Percentiles rank a stretch among this genome's conserved stretches.
Conservation (phyloP, 2,329 filamentous ascomycete species). For the Monosporascus sp. region DNA sequence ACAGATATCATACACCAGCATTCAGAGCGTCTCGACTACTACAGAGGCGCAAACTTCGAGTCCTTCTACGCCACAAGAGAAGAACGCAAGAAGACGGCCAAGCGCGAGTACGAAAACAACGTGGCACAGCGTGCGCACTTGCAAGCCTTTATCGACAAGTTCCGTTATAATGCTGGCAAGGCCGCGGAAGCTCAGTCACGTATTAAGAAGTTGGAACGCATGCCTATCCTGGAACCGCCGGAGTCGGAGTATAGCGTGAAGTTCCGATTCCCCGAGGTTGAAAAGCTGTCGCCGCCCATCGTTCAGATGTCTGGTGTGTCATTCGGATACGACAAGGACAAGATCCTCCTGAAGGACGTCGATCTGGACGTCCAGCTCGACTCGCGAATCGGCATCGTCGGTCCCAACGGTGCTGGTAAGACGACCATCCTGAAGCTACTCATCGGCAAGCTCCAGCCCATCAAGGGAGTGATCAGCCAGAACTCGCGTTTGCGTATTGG, state of each 20-base stretch:
- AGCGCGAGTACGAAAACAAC: slow-evolving; percentile 97
- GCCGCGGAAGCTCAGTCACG: slow-evolving; percentile 96
- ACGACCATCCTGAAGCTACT: slow-evolving; percentile 98
- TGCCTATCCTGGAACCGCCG: slow-evolving; percentile 85
- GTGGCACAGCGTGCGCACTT: slow-evolving; percentile 91
- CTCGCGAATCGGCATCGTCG: slow-evolving; percentile 97
- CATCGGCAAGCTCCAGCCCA: slow-evolving; percentile 75
- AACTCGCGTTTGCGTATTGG: slow-evolving; percentile 85
- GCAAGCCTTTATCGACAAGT: slow-evolving; percentile 99
- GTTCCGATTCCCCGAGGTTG: slow-evolving; percentile 95
- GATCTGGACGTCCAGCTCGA: slow-evolving; percentile 97
- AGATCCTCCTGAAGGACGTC: slow-evolving; percentile 74
- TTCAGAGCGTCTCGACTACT: slow-evolving; percentile 95
- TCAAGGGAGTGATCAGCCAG: slow-evolving; percentile 76
- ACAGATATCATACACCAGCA: slow-evolving; percentile 99
- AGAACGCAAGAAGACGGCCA: slow-evolving; percentile 92
- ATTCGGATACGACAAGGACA: slow-evolving; percentile 82
- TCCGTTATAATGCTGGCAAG: slow-evolving; percentile 98
- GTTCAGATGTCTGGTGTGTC: slow-evolving; percentile 92
- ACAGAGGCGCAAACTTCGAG: slow-evolving; percentile 95
- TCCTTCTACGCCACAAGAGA: slow-evolving; percentile 97
- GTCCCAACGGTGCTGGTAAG: slow-evolving; percentile 97
- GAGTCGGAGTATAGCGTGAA: slow-evolving; percentile 94
- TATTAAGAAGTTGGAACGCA: slow-evolving; percentile 98
- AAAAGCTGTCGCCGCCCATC: slow-evolving; percentile 95